Percentiles rank a stretch among this genome's conserved stretches.
These are phyloP conservation scores for Aspergillus cavernicola DNA, from an alignment of 495 filamentous ascomycete genomes.

Conservation along the genomic window DNA sequence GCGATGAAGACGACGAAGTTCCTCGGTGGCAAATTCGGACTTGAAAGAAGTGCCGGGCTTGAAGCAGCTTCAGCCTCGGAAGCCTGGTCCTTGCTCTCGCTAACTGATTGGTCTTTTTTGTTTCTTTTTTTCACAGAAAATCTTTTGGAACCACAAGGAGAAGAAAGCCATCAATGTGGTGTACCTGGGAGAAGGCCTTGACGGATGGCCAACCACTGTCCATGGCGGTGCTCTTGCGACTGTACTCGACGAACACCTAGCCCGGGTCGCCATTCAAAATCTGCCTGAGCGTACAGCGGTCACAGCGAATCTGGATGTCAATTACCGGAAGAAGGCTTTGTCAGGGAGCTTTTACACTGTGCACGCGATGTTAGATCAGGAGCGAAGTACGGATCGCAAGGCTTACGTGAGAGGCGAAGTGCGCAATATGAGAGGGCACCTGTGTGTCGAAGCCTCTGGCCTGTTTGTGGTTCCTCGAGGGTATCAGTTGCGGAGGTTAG, in stretches of 20 bases:
- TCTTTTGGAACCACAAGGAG: slow-evolving; percentile 51
- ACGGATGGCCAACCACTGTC: slow-evolving; percentile 73
- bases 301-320: slow-evolving; percentile 62
- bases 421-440: slow-evolving; percentile 46
- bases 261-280: slow-evolving; percentile 37
- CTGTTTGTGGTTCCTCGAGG: slow-evolving; percentile 62
- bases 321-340: slow-evolving; percentile 56
- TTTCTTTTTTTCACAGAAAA: slow-evolving; percentile 35
- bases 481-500: slow-evolving; percentile 41
- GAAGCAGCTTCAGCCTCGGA: not conserved
- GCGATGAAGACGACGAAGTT: not conserved
- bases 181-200: slow-evolving; percentile 57
- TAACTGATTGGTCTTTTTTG: slow-evolving; percentile 27
- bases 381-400: slow-evolving; percentile 57
- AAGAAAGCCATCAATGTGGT: slow-evolving; percentile 51
- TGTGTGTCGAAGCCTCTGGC: slow-evolving; percentile 54
- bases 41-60: slow-evolving; percentile 15
- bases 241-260: slow-evolving; percentile 61
- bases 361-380: slow-evolving; percentile 43
- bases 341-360: slow-evolving; percentile 63
- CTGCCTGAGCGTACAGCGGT: slow-evolving; percentile 48
- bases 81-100: slow-evolving; percentile 6
- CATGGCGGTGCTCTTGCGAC: slow-evolving; percentile 75
- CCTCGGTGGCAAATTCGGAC: not conserved
- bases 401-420: slow-evolving; percentile 56